phyloP scores from a whole-genome alignment of 2,329 filamentous ascomycete genomes.

The Tolypocladium nubicola region DNA sequence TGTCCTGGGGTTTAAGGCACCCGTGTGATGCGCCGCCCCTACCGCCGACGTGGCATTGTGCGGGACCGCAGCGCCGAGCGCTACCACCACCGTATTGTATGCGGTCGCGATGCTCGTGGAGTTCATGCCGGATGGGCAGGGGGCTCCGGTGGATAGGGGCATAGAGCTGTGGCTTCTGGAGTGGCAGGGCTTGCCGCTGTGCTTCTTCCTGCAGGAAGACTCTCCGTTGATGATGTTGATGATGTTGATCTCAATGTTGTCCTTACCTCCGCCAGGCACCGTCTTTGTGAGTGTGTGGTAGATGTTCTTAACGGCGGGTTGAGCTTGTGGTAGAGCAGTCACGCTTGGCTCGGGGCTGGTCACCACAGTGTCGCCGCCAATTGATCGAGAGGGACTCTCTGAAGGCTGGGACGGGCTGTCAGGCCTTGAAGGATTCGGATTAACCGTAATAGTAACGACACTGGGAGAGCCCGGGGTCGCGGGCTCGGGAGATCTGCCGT shows the following conservation, averaged over 20 bases:
- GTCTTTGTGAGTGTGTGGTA: conserved; percentile 13
- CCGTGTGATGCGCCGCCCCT: not conserved
- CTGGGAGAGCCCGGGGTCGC: not conserved
- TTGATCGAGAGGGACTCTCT: not conserved
- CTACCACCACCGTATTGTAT: conserved; percentile 26
- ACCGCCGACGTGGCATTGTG: not conserved
- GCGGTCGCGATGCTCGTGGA: conserved; percentile 21
- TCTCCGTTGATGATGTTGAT: conserved; percentile 20
- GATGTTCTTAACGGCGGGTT: conserved; percentile 5
- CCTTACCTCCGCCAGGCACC: conserved; percentile 8
- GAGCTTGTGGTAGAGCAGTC: conserved; percentile 10
- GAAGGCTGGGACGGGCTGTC: not conserved
- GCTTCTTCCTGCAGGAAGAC: conserved; percentile 14
- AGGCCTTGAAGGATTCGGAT: not conserved
- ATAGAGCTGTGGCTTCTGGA: not conserved
- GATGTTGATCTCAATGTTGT: conserved; percentile 20
- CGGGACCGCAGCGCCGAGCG: conserved; percentile 6
- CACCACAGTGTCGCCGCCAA: not conserved
- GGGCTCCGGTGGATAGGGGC: conserved; percentile 6
- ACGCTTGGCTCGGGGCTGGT: conserved; percentile 1
- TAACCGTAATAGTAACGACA: not conserved
- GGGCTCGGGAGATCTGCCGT: not conserved
- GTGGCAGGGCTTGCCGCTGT: conserved; percentile 16
- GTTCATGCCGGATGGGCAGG: conserved; percentile 11
- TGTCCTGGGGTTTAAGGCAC: not conserved